These are phyloP conservation scores for Candida tunisiensis DNA, from an alignment of 1,139 yeast genomes.

Conservation along the genomic window DNA sequence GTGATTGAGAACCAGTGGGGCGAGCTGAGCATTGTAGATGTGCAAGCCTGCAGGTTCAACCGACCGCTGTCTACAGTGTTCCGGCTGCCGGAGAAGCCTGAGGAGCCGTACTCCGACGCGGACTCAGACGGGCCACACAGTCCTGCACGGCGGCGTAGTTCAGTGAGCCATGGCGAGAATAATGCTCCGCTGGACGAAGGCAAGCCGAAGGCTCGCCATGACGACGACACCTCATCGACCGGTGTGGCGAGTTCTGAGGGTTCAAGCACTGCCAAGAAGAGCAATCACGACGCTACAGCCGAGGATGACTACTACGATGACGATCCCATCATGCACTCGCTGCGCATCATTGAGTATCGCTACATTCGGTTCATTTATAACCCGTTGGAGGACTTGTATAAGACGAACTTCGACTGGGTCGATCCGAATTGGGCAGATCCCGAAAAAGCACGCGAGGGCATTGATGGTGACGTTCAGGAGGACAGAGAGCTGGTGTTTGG, in stretches of 20 bases:
- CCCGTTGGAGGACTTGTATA: constrained; percentile 75
- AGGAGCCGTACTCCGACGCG: too few species aligned
- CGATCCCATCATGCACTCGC: constrained; percentile 53
- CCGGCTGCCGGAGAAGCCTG: constrained; percentile 10
- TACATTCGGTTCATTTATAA: constrained; percentile 70
- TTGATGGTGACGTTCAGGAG: constrained; percentile 49
- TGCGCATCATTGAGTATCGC: constrained; percentile 63
- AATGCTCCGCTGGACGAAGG: too few species aligned
- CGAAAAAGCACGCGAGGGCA: constrained; percentile 45
- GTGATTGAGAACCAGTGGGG: constrained; percentile 91
- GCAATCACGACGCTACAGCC: constrained; percentile 12
- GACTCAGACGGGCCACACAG: too few species aligned
- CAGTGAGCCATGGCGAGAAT: too few species aligned
- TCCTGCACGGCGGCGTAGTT: too few species aligned
- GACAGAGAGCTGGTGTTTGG: constrained; percentile 67
- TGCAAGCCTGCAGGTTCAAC: constrained; percentile 44
- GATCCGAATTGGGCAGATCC: constrained; percentile 56
- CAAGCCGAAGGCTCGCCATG: too few species aligned
- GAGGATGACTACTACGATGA: constrained; percentile 16
- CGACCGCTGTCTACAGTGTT: constrained; percentile 58
- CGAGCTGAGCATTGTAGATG: constrained; percentile 45
- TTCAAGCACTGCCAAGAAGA: constrained; percentile 7
- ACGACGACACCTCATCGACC: too few species aligned
- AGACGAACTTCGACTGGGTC: constrained; percentile 75
- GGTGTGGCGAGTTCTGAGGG: too few species aligned